Evolutionary conservation across 1,284 basidiomycete species (phyloP), one percentile per base, ranked within the genome.

Genomic region (Leccinum variabile): DNA sequence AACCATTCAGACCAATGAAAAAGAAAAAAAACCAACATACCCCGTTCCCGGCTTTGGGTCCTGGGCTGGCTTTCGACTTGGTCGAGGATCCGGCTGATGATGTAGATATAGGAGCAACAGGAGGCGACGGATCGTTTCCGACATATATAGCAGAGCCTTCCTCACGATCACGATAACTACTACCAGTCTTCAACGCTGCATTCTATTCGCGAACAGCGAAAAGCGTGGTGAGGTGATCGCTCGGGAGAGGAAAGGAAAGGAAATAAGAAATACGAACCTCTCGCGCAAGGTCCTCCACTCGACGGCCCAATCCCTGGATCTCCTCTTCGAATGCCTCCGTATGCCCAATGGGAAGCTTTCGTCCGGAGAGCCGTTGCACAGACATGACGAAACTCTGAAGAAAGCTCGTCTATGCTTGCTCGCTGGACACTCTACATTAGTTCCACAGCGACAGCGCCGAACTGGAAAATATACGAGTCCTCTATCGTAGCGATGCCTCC

Each of bases 401-500:
- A 8, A 72, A 54, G 3, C 14, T 41, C 5, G 59, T 41, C 72
- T 64, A 72, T n/a, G 66, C 66, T 44, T 61, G 54, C 32, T 70
- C 68, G 11, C 70, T 72, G n/a, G 5, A 59, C 13, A 39, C 0
- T 2, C n/a, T 22, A 1, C 16, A 37, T 68, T 14, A 69, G 59
- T 35, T 35, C 55, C 16, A 35, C 8, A 30, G 10, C 1, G 1
- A 18, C 5, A 59, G 32, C 1, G 18, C 22, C 11, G 5, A 49
- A 5, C 18, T 25, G 35, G 57, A 32, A 49, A 22, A 25, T 60
- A 66, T 78, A 66, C 70, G 89, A 90, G 79, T 93, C 90, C 41
- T 87, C 83, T 60, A 79, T 84, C 14, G 13, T 88, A 78, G 66
- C 84, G 80, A 67, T 88, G 83, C 18, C 91, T 80, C 69, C 85